Evolutionary conservation across 2,329 filamentous ascomycete species (phyloP), one percentile per base, ranked within the genome.

Genomic region (Dryadomyces quercus-mongolicae): DNA sequence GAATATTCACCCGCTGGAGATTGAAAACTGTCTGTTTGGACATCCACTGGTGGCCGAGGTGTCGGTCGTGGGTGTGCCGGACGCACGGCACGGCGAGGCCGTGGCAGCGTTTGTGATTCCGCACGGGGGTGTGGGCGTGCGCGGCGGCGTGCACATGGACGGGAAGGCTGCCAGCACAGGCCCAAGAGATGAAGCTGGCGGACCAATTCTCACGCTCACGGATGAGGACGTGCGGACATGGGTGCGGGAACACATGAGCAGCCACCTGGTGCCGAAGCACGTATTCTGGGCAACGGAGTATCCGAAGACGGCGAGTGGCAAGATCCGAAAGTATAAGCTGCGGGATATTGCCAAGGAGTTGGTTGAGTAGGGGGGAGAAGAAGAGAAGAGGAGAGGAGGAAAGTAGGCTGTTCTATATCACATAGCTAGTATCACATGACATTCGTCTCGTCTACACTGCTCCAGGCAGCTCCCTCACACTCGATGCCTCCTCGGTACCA

Each of bases 261-360:
- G 80, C 59, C 87, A 92, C 68, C 80, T 96, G 65, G 88, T 88
- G 52, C 92, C 92, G 0, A 93, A 87, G 68, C 81, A 92, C 65
- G 78, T 97, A n/a, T 95, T 95, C 65, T 95, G 87, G 78, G 75
- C 87, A 0, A 76, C 84, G 1, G 80, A 82, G n/a, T 94, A 88
- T 66, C 92, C 92, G 20, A 96, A 95, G 77, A 98, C 93, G 40
- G 87, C 90, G 6, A 95, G 89, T 66, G 92, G 92, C 22, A 98
- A 98, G 79, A 91, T 97, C 54, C 89, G 95, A 71, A 96, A 97
- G 72, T 96, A 86, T 66, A 92, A 85, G 71, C 67, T 97, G 62
- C 79, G 81, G 63, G 85, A 90, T 16, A 71, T 77, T 63, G 91
- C 60, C 16, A 53, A 52, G 50, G 5, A 43, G 34, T 6, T 58